phyloP scores from a whole-genome alignment of 148 eudicot species.

The Vaccinium myrtillus region DNA sequence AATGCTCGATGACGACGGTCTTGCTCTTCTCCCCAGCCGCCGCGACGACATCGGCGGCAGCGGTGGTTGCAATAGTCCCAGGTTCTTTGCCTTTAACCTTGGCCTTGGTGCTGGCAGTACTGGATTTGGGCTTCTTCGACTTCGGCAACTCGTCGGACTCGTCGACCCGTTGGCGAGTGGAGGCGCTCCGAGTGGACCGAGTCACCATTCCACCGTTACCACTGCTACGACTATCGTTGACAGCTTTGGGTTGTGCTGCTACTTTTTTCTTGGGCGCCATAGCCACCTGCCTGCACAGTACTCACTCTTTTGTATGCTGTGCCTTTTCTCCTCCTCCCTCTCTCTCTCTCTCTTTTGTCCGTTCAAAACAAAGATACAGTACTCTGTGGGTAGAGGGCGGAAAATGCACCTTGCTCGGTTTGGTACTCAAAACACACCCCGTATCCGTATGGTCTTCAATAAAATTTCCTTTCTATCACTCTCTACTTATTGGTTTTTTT shows the following conservation, averaged over 20 bases:
- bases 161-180: background rate
- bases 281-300: background rate
- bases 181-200: slow-evolving; percentile 3
- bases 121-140: background rate
- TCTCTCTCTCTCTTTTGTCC: no score
- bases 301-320: background rate
- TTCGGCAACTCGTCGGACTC: background rate
- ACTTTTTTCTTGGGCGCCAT: background rate
- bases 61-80: background rate
- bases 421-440: no score
- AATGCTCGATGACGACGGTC: slow-evolving; percentile 5
- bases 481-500: no score
- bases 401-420: no score
- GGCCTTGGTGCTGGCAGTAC: background rate
- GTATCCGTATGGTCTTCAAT: no score
- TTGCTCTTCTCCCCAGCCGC: background rate
- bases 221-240: background rate
- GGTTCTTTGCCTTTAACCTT: background rate
- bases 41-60: background rate
- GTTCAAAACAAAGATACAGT: no score
- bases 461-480: no score
- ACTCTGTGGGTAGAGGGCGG: no score
- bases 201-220: background rate
- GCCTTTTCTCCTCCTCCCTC: no score
- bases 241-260: background rate